These are phyloP conservation scores for Heterobasidion occidentale DNA, from an alignment of 1,284 basidiomycete genomes.

Conservation along the genomic window DNA sequence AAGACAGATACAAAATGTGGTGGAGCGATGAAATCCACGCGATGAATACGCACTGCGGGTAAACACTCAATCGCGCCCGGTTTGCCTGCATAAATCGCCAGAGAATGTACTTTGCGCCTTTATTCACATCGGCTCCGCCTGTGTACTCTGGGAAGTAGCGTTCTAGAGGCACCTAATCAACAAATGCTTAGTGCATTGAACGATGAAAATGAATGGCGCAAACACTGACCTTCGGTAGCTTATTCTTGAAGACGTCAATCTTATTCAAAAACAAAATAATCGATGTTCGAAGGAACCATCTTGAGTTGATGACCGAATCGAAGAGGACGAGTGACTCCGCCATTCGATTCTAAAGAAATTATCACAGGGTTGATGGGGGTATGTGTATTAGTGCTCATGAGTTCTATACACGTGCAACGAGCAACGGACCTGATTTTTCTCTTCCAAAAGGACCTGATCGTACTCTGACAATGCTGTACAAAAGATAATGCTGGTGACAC, in stretches of 20 bases:
- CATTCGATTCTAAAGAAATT: constrained; percentile 77
- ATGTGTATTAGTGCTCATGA: no score
- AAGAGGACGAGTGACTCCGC: constrained; percentile 89
- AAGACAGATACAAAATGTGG: background rate
- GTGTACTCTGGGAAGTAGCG: constrained; percentile 94
- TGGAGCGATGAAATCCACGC: background rate
- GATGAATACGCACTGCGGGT: constrained; percentile 72
- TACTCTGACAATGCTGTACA: constrained; percentile 93
- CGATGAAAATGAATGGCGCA: background rate
- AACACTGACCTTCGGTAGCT: constrained; percentile 68
- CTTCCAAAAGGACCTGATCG: constrained; percentile 83
- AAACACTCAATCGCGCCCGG: constrained; percentile 79
- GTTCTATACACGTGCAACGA: background rate
- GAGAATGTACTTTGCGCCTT: constrained; percentile 95
- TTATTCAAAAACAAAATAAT: constrained; percentile 95
- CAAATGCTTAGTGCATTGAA: background rate
- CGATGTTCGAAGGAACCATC: constrained; percentile 92
- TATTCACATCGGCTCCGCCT: constrained; percentile 91
- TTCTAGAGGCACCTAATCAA: constrained; percentile 67
- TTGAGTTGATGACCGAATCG: constrained; percentile 94
- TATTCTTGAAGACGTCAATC: constrained; percentile 93
- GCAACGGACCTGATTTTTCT: constrained; percentile 60
- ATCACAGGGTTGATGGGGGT: background rate
- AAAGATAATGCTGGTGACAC: constrained; percentile 93
- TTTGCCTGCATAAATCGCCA: constrained; percentile 98